phyloP scores from a whole-genome alignment of 2,329 filamentous ascomycete species.

The Pestalotiopsis sp. region DNA sequence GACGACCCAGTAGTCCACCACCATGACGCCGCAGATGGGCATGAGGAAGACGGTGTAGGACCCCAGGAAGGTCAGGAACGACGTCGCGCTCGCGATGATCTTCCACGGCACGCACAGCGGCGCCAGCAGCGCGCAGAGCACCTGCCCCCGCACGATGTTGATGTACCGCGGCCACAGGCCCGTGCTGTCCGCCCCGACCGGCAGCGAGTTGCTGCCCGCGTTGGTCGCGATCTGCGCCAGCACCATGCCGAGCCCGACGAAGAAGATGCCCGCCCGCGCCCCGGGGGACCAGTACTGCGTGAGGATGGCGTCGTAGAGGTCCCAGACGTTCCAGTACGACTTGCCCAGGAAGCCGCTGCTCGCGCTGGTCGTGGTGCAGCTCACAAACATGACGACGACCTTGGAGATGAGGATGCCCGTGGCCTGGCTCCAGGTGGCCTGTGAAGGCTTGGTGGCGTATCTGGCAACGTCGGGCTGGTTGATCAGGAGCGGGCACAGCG shows the following conservation, averaged over 20 bases:
- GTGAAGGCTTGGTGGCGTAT: constrained; percentile 30
- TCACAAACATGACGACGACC: constrained; percentile 41
- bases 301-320: constrained; percentile 40
- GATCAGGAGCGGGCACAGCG: constrained; percentile 35
- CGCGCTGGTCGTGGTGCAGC: constrained; percentile 40
- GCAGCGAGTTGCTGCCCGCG: constrained; percentile 41
- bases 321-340: constrained; percentile 37
- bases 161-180: constrained; percentile 43
- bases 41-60: constrained; percentile 43
- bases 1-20: constrained; percentile 40
- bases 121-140: constrained; percentile 39
- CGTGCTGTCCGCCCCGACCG: constrained; percentile 42
- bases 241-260: constrained; percentile 20
- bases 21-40: constrained; percentile 34
- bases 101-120: constrained; percentile 42
- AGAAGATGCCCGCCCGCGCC: constrained; percentile 40
- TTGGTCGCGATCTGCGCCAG: constrained; percentile 45
- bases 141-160: constrained; percentile 43
- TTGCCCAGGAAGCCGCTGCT: constrained; percentile 34
- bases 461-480: constrained; percentile 45
- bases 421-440: constrained; percentile 32
- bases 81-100: constrained; percentile 39
- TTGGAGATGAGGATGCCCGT: constrained; percentile 39
- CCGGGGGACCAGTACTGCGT: constrained; percentile 38
- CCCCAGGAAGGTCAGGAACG: constrained; percentile 44